Conservation (phyloP, 768 basidiomycete genomes). For the Naematelia encephala region DNA sequence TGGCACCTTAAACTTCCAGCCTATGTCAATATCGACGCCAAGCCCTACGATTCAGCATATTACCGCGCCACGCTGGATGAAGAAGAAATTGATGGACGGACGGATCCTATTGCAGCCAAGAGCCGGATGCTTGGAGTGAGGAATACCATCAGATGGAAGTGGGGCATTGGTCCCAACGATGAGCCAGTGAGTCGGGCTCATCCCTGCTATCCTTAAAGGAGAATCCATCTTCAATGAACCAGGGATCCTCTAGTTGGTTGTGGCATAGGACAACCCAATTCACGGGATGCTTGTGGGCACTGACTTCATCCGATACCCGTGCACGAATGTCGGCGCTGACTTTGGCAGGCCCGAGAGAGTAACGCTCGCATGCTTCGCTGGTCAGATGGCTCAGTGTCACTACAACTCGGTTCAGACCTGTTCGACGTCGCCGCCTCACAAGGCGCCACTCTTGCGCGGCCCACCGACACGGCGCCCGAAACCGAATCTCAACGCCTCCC, state of each 20-base stretch:
- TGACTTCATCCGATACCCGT: no score
- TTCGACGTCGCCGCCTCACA: slow-evolving; percentile 66
- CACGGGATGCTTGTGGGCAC: no score
- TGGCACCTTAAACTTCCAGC: slow-evolving; percentile 95
- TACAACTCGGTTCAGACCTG: slow-evolving; percentile 87
- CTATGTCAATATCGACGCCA: slow-evolving; percentile 82
- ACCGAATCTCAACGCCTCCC: background rate
- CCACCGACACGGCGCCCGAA: background rate
- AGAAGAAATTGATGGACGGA: slow-evolving; percentile 59
- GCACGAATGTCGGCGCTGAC: slow-evolving; percentile 5
- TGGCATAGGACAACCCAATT: no score
- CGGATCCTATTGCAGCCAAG: slow-evolving; percentile 56
- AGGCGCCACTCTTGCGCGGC: slow-evolving; percentile 7
- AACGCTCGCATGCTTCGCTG: slow-evolving; percentile 89
- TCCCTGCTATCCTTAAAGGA: no score
- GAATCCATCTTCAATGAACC: no score
- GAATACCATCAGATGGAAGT: slow-evolving; percentile 93
- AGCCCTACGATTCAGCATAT: slow-evolving; percentile 61
- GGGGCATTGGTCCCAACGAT: slow-evolving; percentile 73
- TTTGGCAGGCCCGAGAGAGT: slow-evolving; percentile 68
- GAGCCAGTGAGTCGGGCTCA: slow-evolving; percentile 77
- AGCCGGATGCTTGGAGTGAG: slow-evolving; percentile 82
- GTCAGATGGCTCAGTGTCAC: slow-evolving; percentile 89
- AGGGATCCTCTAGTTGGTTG: background rate
- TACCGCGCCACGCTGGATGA: slow-evolving; percentile 75